phyloP scores from a whole-genome alignment of 2,329 filamentous ascomycete genomes.

The Neonectria coccinea region DNA sequence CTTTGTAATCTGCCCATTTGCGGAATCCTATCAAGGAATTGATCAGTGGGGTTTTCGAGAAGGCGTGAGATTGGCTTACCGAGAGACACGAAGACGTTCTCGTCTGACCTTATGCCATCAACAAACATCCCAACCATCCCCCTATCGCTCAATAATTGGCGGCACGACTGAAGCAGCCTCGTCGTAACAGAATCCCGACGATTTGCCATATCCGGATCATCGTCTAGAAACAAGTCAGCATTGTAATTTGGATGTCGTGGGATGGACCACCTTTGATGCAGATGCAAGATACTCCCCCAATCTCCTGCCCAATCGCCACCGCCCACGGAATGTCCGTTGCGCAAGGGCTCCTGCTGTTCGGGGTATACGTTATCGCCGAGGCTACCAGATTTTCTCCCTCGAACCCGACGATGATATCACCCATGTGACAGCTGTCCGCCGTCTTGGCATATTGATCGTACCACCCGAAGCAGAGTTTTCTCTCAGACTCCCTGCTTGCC shows the following conservation, averaged over 20 bases:
- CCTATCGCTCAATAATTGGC: conserved; percentile 58
- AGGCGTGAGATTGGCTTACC: conserved; percentile 55
- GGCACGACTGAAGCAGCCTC: conserved; percentile 65
- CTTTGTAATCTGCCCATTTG: conserved; percentile 69
- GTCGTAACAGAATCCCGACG: conserved; percentile 63
- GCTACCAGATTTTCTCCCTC: conserved; percentile 63
- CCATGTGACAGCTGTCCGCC: conserved; percentile 59
- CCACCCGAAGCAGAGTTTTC: conserved; percentile 65
- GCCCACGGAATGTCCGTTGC: conserved; percentile 68
- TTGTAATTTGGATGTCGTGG: background rate
- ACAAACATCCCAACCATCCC: conserved; percentile 68
- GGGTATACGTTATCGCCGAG: conserved; percentile 65
- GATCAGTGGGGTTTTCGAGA: conserved; percentile 22
- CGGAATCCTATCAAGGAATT: conserved; percentile 60
- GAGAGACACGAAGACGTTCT: conserved; percentile 63
- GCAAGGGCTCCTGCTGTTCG: conserved; percentile 58
- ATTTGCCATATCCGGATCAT: conserved; percentile 56
- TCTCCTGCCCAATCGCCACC: conserved; percentile 59
- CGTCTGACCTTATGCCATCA: conserved; percentile 64
- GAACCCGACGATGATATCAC: conserved; percentile 66
- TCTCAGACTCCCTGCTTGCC: conserved; percentile 60
- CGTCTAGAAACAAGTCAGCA: conserved; percentile 48
- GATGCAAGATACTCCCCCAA: conserved; percentile 71
- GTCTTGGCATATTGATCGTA: conserved; percentile 69
- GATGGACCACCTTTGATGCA: conserved; percentile 64